Conservation (phyloP, 1,139 yeast genomes). For the Debaryomyces fabryi region DNA sequence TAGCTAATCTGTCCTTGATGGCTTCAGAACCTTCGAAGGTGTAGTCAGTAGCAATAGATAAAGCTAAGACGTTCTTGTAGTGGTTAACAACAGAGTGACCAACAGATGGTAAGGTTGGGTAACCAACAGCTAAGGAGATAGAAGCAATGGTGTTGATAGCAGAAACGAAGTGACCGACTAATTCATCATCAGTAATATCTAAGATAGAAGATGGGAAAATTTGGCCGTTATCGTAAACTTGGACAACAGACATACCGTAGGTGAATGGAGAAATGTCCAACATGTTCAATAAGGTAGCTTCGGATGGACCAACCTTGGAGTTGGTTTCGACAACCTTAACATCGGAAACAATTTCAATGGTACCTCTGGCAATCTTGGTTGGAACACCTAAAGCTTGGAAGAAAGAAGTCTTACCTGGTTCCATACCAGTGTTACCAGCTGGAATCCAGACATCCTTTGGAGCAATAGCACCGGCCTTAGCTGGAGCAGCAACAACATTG, state of each 20-base stretch:
- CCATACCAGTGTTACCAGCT: conserved; percentile 99
- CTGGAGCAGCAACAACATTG: conserved; percentile 99
- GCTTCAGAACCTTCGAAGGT: conserved; percentile 99
- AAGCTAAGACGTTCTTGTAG: conserved; percentile 98
- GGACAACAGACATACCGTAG: conserved; percentile 94
- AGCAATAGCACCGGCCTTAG: conserved; percentile 99
- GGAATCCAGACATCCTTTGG: conserved; percentile 97
- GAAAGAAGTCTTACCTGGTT: conserved; percentile 99
- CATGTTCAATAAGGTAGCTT: conserved; percentile 98
- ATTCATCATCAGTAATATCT: conserved; percentile 98
- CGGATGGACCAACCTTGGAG: conserved; percentile 96
- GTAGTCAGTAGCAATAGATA: conserved; percentile 98
- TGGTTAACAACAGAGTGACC: conserved; percentile 98
- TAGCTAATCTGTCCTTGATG: conserved; percentile 92
- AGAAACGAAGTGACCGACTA: conserved; percentile 86
- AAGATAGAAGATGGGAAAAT: conserved; percentile 95
- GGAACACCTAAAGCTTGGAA: conserved; percentile 99
- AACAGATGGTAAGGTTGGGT: conserved; percentile 99
- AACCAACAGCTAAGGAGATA: conserved; percentile 94
- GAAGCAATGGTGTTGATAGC: conserved; percentile 95
- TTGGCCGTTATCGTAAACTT: conserved; percentile 98
- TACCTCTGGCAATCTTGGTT: conserved; percentile 99
- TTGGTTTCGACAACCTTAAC: conserved; percentile 92
- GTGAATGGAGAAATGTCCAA: conserved; percentile 99
- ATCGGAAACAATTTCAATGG: conserved; percentile 97